Evolutionary conservation across 768 basidiomycete genomes (phyloP).

Genomic region (Chalciporus pseudorubinellus): DNA sequence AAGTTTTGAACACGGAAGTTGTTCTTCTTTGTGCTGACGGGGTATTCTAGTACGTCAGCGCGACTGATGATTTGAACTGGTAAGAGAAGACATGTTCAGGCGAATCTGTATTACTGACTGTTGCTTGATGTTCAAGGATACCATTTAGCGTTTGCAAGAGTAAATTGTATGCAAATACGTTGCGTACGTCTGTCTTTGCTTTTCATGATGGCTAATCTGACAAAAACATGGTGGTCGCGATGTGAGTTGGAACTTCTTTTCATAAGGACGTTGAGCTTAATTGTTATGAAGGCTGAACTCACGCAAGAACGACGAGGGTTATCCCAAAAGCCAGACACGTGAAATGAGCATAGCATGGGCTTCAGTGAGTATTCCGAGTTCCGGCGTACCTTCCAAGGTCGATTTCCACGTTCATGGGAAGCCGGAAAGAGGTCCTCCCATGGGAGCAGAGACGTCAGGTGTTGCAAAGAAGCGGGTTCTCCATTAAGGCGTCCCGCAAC

Average conservation of each 20-base stretch:
- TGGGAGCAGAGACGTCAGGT: not conserved
- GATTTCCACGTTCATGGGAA: not conserved
- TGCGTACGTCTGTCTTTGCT: not conserved
- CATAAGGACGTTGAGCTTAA: not conserved
- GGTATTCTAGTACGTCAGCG: slow-evolving; percentile 12
- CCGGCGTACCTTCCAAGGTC: not conserved
- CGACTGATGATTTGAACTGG: slow-evolving; percentile 8
- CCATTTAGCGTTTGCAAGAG: slow-evolving; percentile 10
- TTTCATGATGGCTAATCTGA: not conserved
- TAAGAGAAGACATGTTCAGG: not conserved
- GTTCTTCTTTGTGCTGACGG: slow-evolving; percentile 14
- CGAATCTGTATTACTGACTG: not conserved
- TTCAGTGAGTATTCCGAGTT: not conserved
- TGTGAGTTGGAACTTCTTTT: not conserved
- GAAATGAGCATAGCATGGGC: not conserved
- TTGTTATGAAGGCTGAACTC: slow-evolving; percentile 5
- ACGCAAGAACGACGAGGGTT: not conserved
- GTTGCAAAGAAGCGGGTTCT: too few relatives aligned
- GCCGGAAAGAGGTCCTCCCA: not conserved
- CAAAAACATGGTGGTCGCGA: slow-evolving; percentile 3
- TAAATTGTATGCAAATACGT: slow-evolving; percentile 6
- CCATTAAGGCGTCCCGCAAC: too few relatives aligned
- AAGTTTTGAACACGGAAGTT: slow-evolving; percentile 6
- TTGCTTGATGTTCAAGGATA: slow-evolving; percentile 2
- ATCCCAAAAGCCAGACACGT: not conserved